Evolutionary conservation across 2,329 filamentous ascomycete genomes (phyloP), one percentile per base, ranked within the genome.

Genomic region (Hypoxylon sp.): DNA sequence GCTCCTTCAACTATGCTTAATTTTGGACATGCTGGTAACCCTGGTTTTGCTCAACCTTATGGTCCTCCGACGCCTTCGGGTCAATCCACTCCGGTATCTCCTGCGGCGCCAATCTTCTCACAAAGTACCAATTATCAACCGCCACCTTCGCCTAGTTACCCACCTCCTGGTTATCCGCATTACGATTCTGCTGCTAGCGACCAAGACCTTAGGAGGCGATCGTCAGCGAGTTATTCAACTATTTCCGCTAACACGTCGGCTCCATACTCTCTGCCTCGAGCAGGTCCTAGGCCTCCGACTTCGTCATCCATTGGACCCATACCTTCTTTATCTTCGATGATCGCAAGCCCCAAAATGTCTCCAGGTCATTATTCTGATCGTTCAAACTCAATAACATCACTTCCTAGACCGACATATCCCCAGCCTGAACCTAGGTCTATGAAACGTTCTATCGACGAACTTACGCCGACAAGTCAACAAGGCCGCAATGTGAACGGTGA

Each of bases 41-140:
- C 69, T 22, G 66, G 70, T 1, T 74, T 77, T 58, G 73, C 73
- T 29, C 74, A 76, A 39, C 75, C 74, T 39, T 77, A 74, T 29
- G 75, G 70, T 13, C 71, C 76, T 5, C 66, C 74, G 14, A 65
- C 70, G 14, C 55, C 64, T 29, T 72, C 74, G 1, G 67, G 71
- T 11, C 75, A 76, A 47, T 77, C 76, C 0, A 75, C 76, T 3
- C 76, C 76, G 1, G 76, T 76, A 1, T 77, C 76, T 53, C 76
- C 76, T 37, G 75, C 75, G 3, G 74, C 75, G 29, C 58, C 74
- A 1, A 70, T 70, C 2, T 77, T 77, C 59, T 72, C 75, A 4
- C 69, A 71, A n/a, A 67, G 31, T 46, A 35, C 24, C 37, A 68
- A 67, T 17, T 71, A 55, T 35, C 62, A 66, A 14, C 66, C 73